Percentiles rank a stretch among this genome's conserved stretches.
phyloP scores from a whole-genome alignment of 1,284 basidiomycete species.

The Austroboletus novae-zelandiae region DNA sequence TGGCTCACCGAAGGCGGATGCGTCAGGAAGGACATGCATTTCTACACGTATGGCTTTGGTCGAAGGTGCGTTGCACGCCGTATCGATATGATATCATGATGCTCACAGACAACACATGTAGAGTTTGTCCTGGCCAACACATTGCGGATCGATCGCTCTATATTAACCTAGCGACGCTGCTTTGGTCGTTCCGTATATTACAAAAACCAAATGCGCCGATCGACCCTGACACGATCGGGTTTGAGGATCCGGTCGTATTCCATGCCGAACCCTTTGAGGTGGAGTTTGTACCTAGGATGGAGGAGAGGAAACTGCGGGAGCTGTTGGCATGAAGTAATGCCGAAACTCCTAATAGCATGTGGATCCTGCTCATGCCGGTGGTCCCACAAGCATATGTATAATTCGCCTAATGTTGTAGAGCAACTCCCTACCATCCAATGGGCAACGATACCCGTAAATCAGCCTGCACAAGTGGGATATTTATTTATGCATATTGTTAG shows the following conservation, averaged over 20 bases:
- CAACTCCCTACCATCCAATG: too few relatives aligned
- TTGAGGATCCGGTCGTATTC: constrained; percentile 5
- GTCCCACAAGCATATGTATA: too few relatives aligned
- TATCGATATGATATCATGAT: constrained; percentile 3
- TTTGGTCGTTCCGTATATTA: constrained; percentile 38
- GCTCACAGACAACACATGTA: not conserved
- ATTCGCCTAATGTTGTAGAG: too few relatives aligned
- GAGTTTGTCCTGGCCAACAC: constrained; percentile 23
- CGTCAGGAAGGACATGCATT: constrained; percentile 29
- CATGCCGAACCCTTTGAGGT: constrained; percentile 8
- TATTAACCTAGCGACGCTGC: constrained; percentile 33
- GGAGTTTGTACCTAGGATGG: constrained; percentile 6
- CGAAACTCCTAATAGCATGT: too few relatives aligned
- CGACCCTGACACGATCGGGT: constrained; percentile 21
- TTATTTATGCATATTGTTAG: too few relatives aligned
- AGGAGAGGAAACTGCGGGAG: constrained; percentile 4
- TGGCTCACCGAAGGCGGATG: constrained; percentile 35
- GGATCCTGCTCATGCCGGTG: too few relatives aligned
- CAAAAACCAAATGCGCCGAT: constrained; percentile 33
- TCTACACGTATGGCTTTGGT: constrained; percentile 38
- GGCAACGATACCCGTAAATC: too few relatives aligned
- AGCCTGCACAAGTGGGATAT: too few relatives aligned
- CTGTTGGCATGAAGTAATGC: constrained; percentile 4
- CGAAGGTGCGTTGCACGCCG: constrained; percentile 28
- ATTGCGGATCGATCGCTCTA: constrained; percentile 36